Conservation (phyloP, 257 asterid species). For the Perilla frutescens region DNA sequence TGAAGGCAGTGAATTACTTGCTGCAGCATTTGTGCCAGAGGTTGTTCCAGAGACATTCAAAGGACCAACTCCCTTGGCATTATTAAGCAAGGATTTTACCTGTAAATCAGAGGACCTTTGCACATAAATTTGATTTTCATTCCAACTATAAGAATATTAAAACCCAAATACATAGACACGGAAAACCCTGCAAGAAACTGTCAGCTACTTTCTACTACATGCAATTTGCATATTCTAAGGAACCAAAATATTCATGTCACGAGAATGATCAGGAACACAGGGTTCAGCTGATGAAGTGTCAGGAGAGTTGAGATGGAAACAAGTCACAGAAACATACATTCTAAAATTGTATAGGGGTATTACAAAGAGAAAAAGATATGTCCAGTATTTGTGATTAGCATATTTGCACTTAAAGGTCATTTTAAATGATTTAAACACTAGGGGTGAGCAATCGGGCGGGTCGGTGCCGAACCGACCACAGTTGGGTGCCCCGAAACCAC, state of each 20-base stretch:
- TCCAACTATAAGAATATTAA: conserved; percentile 11
- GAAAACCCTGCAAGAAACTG: conserved; percentile 34
- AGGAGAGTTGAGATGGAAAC: conserved; percentile 18
- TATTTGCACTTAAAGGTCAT: neutral
- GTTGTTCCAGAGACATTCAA: conserved; percentile 71
- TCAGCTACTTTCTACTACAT: conserved; percentile 26
- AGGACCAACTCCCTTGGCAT: conserved; percentile 84
- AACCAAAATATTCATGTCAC: conserved; percentile 23
- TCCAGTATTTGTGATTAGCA: neutral
- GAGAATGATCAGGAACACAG: neutral
- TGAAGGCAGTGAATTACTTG: conserved; percentile 84
- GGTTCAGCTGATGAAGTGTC: conserved; percentile 3
- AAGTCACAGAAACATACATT: conserved; percentile 4
- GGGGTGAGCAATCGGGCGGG: too few relatives aligned
- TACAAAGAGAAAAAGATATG: neutral
- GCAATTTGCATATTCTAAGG: conserved; percentile 24
- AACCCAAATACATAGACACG: conserved; percentile 1
- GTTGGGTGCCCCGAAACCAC: too few relatives aligned
- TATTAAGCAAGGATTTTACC: conserved; percentile 88
- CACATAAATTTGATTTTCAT: conserved; percentile 13
- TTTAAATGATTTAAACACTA: conserved; percentile 21
- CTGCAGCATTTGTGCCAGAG: conserved; percentile 62
- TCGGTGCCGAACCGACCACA: too few relatives aligned
- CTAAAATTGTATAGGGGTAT: conserved; percentile 5
- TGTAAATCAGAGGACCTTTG: conserved; percentile 40